Evolutionary conservation across 1,284 basidiomycete species (phyloP), one percentile per base, ranked within the genome.

Genomic region (Sanghuangporus sanghuang): DNA sequence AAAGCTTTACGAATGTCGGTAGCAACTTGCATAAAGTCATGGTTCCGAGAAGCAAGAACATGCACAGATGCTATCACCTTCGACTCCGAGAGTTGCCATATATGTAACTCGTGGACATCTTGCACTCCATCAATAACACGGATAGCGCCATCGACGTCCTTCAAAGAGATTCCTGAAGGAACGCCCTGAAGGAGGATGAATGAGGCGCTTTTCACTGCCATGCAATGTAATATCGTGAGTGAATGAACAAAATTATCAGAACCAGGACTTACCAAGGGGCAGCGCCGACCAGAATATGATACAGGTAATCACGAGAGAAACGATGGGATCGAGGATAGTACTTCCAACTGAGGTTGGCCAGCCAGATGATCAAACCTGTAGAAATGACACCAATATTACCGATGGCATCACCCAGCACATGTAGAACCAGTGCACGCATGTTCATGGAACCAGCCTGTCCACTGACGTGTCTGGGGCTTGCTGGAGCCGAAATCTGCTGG

Each of bases 111-210:
- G 73, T 99, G 97, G 38, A 99, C 82, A 35, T 93, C 94, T 64
- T 93, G 79, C 23, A 99, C 96, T 50, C 97, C 96, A 2, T 89
- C 82, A 16, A 98, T 90, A 6, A 78, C 77, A 32, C 91, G 79
- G 67, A 99, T 95, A 5, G 90, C 86, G 14, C 81, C 76, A 57
- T 92, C 87, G n/a, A 99, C 92, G 64, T 88, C 86, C 27, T 96
- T 94, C 39, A 99, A 82, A 4, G 94, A 95, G 16, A 99, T 85
- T 9, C 89, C 90, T 0, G 90, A 80, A 0, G 97, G 97, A 1
- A 98, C 96, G 50, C 93, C 96, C 76, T 99, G 97, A 6, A 99
- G 80, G n/a, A 99, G 81, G 72, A 99, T 98, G 77, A 94, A 96
- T 11, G 95, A 95, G 3, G 96, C 93, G 68, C 93, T 95, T 74